Evolutionary conservation across 2,329 filamentous ascomycete genomes (phyloP).

Genomic region (Aureobasidium sp.): DNA sequence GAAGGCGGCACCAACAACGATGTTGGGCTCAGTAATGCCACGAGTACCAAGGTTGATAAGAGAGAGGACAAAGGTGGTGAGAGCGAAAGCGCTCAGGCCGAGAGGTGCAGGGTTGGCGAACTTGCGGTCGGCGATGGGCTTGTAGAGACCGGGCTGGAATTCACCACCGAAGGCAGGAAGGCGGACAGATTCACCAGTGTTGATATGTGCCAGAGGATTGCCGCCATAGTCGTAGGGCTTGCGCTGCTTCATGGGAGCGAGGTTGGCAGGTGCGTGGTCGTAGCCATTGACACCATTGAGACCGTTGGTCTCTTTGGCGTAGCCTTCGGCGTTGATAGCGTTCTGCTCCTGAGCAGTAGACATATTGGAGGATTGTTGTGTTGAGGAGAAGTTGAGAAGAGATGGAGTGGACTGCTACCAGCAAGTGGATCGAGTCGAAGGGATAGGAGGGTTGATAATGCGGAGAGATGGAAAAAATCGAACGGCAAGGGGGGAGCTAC

Average conservation of each 20-base stretch:
- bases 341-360: conserved; percentile 33
- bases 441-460: neutral
- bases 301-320: conserved; percentile 20
- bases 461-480: conserved; percentile 1
- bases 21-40: conserved; percentile 33
- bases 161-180: conserved; percentile 43
- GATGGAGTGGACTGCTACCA: neutral
- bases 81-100: conserved; percentile 54
- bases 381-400: neutral
- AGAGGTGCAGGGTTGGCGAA: conserved; percentile 53
- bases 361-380: conserved; percentile 22
- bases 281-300: conserved; percentile 18
- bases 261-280: conserved; percentile 29
- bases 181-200: conserved; percentile 40
- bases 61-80: conserved; percentile 54
- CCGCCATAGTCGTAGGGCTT: conserved; percentile 42
- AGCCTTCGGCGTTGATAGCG: conserved; percentile 17
- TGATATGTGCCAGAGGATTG: conserved; percentile 43
- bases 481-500: neutral
- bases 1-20: conserved; percentile 41
- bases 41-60: conserved; percentile 39
- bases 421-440: neutral
- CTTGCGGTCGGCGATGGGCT: conserved; percentile 29
- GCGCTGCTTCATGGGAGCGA: conserved; percentile 27
- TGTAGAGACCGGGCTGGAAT: conserved; percentile 44